A percentile compares a stretch with the other conserved stretches of the same genome.
phyloP scores from a whole-genome alignment of 2,329 filamentous ascomycete genomes.

The Fusarium sp. region DNA sequence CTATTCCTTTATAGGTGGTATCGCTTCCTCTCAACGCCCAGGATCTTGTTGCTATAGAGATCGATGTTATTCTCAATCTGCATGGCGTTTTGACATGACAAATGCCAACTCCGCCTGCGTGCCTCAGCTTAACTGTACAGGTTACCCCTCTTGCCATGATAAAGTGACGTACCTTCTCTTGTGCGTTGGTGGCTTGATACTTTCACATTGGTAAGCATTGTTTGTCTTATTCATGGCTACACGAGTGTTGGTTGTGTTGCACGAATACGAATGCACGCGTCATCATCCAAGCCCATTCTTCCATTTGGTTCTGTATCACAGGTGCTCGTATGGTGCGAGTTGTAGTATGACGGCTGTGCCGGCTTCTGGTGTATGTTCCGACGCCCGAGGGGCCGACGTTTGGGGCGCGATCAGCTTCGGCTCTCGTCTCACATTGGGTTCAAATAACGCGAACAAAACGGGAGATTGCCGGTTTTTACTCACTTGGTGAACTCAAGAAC shows the following conservation, averaged over 20 bases:
- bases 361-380: not conserved
- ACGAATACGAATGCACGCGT: not conserved
- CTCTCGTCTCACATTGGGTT: too few species aligned
- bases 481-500: not conserved
- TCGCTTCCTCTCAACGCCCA: not conserved
- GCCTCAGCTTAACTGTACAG: accelerated
- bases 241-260: not conserved
- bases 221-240: not conserved
- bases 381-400: not conserved
- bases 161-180: not conserved
- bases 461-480: not conserved
- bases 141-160: not conserved
- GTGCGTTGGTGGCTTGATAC: not conserved
- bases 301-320: not conserved
- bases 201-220: not conserved
- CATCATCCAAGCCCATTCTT: not conserved
- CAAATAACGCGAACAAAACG: too few species aligned
- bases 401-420: not conserved
- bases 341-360: not conserved
- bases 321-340: not conserved
- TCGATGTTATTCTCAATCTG: not conserved
- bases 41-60: not conserved
- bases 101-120: not conserved
- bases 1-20: not conserved
- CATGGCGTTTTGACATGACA: not conserved